Percentiles rank a stretch among this genome's conserved stretches.
phyloP scores from a whole-genome alignment of 306 rosid species.

The Cicer chorassanicum region DNA sequence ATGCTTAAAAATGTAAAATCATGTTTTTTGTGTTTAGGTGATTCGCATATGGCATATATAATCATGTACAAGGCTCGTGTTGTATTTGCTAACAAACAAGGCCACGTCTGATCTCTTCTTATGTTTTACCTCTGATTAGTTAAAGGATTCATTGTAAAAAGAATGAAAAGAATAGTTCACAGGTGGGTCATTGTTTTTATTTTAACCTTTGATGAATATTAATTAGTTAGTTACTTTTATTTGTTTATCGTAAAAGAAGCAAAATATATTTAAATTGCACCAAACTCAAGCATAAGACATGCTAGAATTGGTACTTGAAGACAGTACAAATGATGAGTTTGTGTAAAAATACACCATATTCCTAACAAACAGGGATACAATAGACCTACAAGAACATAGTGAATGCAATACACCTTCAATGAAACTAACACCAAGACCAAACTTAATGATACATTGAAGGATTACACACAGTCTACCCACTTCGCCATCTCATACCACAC shows the following conservation, averaged over 20 bases:
- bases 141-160: slow-evolving; percentile 33
- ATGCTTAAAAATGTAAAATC: not conserved
- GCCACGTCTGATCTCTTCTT: not conserved
- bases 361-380: too few relatives aligned
- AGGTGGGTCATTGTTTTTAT: slow-evolving; percentile 29
- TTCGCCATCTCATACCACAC: too few relatives aligned
- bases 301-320: too few relatives aligned
- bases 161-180: slow-evolving; percentile 21
- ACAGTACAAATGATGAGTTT: too few relatives aligned
- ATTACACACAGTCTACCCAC: too few relatives aligned
- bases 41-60: slow-evolving; percentile 99
- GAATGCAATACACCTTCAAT: too few relatives aligned
- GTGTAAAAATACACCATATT: too few relatives aligned
- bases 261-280: too few relatives aligned
- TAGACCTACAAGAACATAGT: too few relatives aligned
- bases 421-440: too few relatives aligned
- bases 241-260: not conserved
- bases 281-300: too few relatives aligned
- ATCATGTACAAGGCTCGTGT: slow-evolving; percentile 98
- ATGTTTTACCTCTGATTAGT: slow-evolving; percentile 28
- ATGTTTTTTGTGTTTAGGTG: slow-evolving; percentile 58
- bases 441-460: too few relatives aligned
- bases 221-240: slow-evolving; percentile 36
- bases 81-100: slow-evolving; percentile 43
- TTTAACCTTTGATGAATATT: slow-evolving; percentile 45